Conservation (phyloP, 768 basidiomycete genomes). For the Lactarius quietus region DNA sequence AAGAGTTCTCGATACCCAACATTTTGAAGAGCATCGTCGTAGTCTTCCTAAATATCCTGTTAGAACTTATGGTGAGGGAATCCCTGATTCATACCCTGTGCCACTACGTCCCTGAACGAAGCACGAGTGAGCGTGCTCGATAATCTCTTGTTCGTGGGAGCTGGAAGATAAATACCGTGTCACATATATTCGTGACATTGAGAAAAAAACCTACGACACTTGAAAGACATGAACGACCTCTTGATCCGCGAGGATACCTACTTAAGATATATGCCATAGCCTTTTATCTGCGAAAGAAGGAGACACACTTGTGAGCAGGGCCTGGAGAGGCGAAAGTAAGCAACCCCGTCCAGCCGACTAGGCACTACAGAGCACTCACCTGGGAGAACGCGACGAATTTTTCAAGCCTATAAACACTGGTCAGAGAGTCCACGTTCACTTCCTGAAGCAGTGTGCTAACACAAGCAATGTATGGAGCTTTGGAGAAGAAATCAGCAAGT, state of each 20-base stretch:
- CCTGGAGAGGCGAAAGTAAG: conserved; percentile 7
- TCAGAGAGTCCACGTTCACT: not conserved
- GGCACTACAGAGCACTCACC: conserved; percentile 16
- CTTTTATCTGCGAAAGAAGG: not conserved
- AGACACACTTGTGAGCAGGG: conserved; percentile 16
- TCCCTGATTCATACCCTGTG: conserved; percentile 49
- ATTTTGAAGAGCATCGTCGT: conserved; percentile 79
- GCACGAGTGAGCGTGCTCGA: conserved; percentile 22
- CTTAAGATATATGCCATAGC: not conserved
- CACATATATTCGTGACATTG: not conserved
- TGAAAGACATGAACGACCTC: conserved; percentile 24
- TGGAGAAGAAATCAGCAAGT: conserved; percentile 3
- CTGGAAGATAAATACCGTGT: not conserved
- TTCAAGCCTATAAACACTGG: conserved; percentile 25
- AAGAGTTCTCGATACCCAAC: conserved; percentile 58
- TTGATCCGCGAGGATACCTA: conserved; percentile 23
- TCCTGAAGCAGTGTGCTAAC: conserved; percentile 33
- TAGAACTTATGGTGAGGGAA: not conserved
- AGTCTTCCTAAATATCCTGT: conserved; percentile 51
- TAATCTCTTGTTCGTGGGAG: conserved; percentile 25
- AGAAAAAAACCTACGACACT: conserved; percentile 20
- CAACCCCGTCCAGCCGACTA: not conserved
- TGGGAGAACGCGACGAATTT: conserved; percentile 32
- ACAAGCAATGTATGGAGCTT: conserved; percentile 59
- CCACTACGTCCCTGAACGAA: conserved; percentile 52